Evolutionary conservation across 73 alveolate genomes (phyloP), one percentile per base, ranked within the genome.

Genomic region (Paramecium caudatum): DNA sequence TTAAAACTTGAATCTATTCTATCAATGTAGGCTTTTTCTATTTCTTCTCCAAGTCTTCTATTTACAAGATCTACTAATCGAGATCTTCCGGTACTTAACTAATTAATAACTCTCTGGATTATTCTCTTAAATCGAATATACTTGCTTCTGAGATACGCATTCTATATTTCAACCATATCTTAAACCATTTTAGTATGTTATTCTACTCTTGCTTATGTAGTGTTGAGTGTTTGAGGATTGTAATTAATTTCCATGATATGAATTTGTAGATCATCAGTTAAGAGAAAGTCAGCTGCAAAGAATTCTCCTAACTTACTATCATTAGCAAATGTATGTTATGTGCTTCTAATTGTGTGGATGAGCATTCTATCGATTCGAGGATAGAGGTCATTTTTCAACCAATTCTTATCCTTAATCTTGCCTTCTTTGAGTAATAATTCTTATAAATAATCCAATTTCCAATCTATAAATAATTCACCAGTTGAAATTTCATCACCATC

Each of bases 281-380:
- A 55, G 8, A 83, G 21, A 25, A 83, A 83, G 10, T 83, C 92
- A 15, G 82, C 47, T 55, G 92, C 92, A 33, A 83, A 83, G 5
- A 55, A 55, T 55, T 83, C 92, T 7, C 61, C 82, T 1, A 55
- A 68, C 34, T 70, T 65, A 61, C 85, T 55, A 21, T 83, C 92
- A 30, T 47, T 55, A 9, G 82, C 45, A 34, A 83, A 83, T 55
- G 80, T 70, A 39, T 83, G 92, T 23, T 50, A 8, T 5, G 85
- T 70, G 10, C 83, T 39, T 33, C 86, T 34, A 1, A 50, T 61
- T 17, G 82, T 47, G 37, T 83, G 92, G 7, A 39, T 83, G 3
- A 83, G 36, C 41, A 49, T 70, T 47, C 92, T 83, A 39, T 83
- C 80, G 7, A 83, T 55, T 16, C 36, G 16, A 0, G 92, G 92